phyloP scores from a whole-genome alignment of 164 flowering plant genomes.

The Piper betle region DNA sequence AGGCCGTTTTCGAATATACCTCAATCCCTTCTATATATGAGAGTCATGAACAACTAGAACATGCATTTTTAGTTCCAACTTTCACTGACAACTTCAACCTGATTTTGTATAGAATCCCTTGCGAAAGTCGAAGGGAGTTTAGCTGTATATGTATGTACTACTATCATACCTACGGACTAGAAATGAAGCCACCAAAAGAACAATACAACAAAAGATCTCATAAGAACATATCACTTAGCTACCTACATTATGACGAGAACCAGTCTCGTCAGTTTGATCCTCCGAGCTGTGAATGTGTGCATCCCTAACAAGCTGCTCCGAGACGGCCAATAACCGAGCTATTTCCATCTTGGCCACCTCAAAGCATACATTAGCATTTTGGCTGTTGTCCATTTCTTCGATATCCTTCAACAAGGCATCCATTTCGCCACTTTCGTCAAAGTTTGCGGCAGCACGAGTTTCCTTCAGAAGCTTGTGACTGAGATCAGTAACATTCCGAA shows the following conservation, averaged over 20 bases:
- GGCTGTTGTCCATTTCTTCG: background rate
- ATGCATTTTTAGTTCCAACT: too few species aligned
- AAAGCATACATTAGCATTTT: slow-evolving; percentile 9
- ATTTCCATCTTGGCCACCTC: slow-evolving; percentile 29
- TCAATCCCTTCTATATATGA: too few species aligned
- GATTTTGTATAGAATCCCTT: too few species aligned
- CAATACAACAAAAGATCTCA: background rate
- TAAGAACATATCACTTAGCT: slow-evolving; percentile 3
- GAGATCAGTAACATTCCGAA: slow-evolving; percentile 47
- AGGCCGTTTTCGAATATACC: too few species aligned
- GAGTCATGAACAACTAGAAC: too few species aligned
- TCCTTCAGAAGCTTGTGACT: slow-evolving; percentile 45
- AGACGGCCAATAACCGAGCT: slow-evolving; percentile 42
- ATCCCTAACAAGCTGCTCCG: slow-evolving; percentile 45
- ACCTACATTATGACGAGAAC: background rate
- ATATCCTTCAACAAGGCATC: background rate
- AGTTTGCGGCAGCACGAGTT: slow-evolving; percentile 19
- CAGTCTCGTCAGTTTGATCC: background rate
- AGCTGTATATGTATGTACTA: too few species aligned
- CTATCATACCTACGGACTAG: too few species aligned
- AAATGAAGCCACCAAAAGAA: too few species aligned
- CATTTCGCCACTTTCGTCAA: slow-evolving; percentile 21
- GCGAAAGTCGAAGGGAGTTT: too few species aligned
- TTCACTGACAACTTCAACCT: too few species aligned
- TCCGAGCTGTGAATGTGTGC: slow-evolving; percentile 34